Base-by-base conservation (phyloP, 1,139 yeast genomes). In the Debaryomycetaceae sp. region DNA sequence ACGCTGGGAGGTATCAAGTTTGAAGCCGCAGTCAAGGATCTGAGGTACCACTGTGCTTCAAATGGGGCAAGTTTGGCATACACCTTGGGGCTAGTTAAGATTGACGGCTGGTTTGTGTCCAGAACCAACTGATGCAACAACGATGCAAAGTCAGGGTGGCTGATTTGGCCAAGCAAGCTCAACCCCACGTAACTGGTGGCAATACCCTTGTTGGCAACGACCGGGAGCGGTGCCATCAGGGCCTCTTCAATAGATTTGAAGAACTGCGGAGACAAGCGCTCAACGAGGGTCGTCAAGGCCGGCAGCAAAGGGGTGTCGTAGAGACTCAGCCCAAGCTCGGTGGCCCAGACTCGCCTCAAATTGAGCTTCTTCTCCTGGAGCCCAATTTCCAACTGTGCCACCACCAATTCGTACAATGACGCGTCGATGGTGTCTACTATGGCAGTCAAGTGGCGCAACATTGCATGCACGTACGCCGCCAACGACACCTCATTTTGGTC, bases 401-500 rank as follows among this genome's bases (percentile, higher is more conserved):
- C 35, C n/a, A n/a, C n/a, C n/a, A n/a, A n/a, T n/a, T n/a, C n/a
- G n/a, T n/a, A n/a, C n/a, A n/a, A n/a, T n/a, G n/a, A 35, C 23
- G 41, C 35, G 8, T 32, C 33, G 14, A 34, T 34, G 13, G 35
- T 38, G n/a, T 36, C 39, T 15, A 23, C 25, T 16, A 17, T 27
- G 5, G 12, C 17, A 17, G 37, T 50, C 23, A 67, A 58, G 42
- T 71, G 79, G 16, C 44, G 43, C 30, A 71, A 65, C 39, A 73
- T 71, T 0, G 78, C 64, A n/a, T 58, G 53, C n/a, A 81, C 58
- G 39, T 77, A 61, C 4, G 64, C 58, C 2, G 58, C 41, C 30
- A 86, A 62, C 0, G 85, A 76, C 2, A 44, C 25, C 49, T 91
- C 97, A 43, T 86, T 85, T 32, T 77, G 74, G 47, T 89, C 97